phyloP scores from a whole-genome alignment of 2,329 filamentous ascomycete genomes.

The Alternaria triticimaculans region DNA sequence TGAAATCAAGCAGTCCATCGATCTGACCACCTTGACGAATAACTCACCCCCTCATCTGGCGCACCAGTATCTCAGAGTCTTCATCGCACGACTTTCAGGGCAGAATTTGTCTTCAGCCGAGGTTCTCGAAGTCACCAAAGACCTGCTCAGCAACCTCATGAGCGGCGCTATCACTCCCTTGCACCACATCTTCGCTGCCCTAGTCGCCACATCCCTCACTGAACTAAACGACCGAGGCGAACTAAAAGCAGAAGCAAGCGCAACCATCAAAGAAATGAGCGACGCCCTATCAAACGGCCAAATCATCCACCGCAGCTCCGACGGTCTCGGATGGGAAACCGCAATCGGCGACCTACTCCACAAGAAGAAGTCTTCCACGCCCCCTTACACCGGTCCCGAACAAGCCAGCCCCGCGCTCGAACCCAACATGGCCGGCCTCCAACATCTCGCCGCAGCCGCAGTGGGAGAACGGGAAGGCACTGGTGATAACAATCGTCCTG shows the following conservation, averaged over 20 bases:
- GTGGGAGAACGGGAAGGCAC: constrained; percentile 45
- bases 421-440: constrained; percentile 48
- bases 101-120: constrained; percentile 32
- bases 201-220: constrained; percentile 44
- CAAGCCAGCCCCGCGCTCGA: constrained; percentile 34
- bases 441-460: constrained; percentile 49
- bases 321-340: constrained; percentile 45
- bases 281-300: constrained; percentile 42
- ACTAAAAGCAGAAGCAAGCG: constrained; percentile 45
- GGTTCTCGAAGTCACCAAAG: constrained; percentile 34
- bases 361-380: constrained; percentile 35
- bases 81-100: constrained; percentile 39
- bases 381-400: constrained; percentile 27
- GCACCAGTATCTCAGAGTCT: constrained; percentile 45
- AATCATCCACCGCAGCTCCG: constrained; percentile 38
- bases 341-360: constrained; percentile 43
- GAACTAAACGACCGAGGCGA: constrained; percentile 46
- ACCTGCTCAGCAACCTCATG: constrained; percentile 37
- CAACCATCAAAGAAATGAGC: constrained; percentile 46
- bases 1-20: constrained; percentile 42
- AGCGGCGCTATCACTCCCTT: constrained; percentile 40
- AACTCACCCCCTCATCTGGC: constrained; percentile 45
- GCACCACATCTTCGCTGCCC: constrained; percentile 45
- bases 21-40: constrained; percentile 33
- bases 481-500: constrained; percentile 11